Evolutionary conservation across 2,329 filamentous ascomycete species (phyloP).

Genomic region (Colletotrichum noveboracense): DNA sequence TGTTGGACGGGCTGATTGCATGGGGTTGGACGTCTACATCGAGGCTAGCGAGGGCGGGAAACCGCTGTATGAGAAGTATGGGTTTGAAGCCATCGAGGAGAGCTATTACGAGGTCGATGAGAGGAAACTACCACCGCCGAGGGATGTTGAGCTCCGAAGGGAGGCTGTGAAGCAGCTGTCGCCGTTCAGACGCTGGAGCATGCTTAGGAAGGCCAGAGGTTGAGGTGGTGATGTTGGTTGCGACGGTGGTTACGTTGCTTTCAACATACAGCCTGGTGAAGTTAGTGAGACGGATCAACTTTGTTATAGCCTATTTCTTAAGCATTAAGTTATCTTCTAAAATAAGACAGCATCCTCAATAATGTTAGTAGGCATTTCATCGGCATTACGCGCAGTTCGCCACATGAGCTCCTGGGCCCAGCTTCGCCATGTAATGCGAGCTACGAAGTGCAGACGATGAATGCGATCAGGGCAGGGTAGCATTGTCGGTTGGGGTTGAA

Average conservation of each 20-base stretch:
- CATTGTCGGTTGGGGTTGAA: neutral
- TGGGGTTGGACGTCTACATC: slow-evolving; percentile 37
- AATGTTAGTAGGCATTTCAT: neutral
- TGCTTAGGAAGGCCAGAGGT: neutral
- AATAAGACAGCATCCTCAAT: neutral
- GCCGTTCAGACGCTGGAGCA: neutral
- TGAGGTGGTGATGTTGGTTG: neutral
- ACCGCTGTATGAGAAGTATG: slow-evolving; percentile 37
- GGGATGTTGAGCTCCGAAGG: neutral
- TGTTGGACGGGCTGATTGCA: slow-evolving; percentile 35
- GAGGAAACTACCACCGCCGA: neutral
- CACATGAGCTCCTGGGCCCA: neutral
- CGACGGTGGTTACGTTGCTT: neutral
- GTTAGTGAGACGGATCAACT: neutral
- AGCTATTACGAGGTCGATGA: neutral
- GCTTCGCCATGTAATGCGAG: neutral
- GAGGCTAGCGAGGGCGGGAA: slow-evolving; percentile 37
- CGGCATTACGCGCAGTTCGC: neutral
- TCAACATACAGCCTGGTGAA: neutral
- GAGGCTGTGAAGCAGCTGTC: neutral
- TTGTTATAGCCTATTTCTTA: neutral
- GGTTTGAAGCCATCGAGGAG: slow-evolving; percentile 32
- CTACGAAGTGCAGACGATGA: neutral
- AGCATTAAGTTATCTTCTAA: neutral
- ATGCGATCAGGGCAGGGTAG: neutral